A percentile compares a stretch with the other conserved stretches of the same genome.
Evolutionary conservation across 2,329 filamentous ascomycete species (phyloP).

Genomic region (Pseudogymnoascus destructans): DNA sequence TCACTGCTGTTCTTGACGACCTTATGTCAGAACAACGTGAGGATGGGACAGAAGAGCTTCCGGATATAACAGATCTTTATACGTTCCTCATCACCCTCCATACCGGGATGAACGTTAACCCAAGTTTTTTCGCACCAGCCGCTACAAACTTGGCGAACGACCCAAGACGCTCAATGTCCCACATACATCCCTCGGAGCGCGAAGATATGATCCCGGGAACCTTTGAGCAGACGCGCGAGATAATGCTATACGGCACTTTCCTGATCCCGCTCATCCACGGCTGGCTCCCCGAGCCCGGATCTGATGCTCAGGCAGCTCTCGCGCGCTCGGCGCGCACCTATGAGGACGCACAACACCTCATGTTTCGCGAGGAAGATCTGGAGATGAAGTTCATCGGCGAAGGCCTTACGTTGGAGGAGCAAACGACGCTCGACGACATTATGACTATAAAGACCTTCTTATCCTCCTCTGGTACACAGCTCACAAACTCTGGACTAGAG

Average conservation of each 20-base stretch:
- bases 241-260: constrained; percentile 85
- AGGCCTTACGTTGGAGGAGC: constrained; percentile 58
- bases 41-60: constrained; percentile 47
- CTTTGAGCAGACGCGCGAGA: constrained; percentile 78
- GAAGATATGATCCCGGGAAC: constrained; percentile 46
- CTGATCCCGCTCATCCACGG: constrained; percentile 81
- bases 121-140: constrained; percentile 57
- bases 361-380: constrained; percentile 80
- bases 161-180: constrained; percentile 37
- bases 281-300: constrained; percentile 64
- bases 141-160: constrained; percentile 22
- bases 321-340: constrained; percentile 67
- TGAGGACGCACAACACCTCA: constrained; percentile 79
- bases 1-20: constrained; percentile 87
- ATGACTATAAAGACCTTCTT: constrained; percentile 74
- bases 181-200: constrained; percentile 39
- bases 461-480: constrained; percentile 66
- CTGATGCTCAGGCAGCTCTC: constrained; percentile 57
- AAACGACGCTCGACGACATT: constrained; percentile 71
- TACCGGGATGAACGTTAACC: constrained; percentile 97
- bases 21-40: constrained; percentile 66
- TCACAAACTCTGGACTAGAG: constrained; percentile 70
- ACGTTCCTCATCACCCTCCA: constrained; percentile 77
- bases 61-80: constrained; percentile 81
- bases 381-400: constrained; percentile 58